Percentiles rank a stretch among this genome's conserved stretches.
Conservation (phyloP, 768 basidiomycete genomes). For the Strobilomyces echinocephalus region DNA sequence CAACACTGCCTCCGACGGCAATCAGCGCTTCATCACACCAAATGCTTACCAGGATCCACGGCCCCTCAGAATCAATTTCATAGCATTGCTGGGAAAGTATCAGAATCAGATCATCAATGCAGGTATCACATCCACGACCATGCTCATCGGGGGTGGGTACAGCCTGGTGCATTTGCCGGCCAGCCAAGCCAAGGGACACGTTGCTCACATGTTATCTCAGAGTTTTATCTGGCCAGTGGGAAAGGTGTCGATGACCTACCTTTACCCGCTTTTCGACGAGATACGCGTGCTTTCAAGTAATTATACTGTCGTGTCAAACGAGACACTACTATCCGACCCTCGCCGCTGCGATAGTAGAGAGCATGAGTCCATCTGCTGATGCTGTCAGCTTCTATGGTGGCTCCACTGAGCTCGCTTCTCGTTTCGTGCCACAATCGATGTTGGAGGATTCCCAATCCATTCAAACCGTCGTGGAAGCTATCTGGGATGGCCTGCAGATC, state of each 20-base stretch:
- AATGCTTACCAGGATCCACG: conserved; percentile 10
- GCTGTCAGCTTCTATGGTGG: conserved; percentile 7
- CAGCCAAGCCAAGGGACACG: too few relatives aligned
- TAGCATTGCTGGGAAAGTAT: conserved; percentile 18
- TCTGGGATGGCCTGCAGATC: conserved; percentile 15
- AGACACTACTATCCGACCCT: conserved; percentile 14
- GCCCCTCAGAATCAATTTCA: conserved; percentile 9
- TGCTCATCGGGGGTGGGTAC: background rate
- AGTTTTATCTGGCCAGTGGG: conserved; percentile 7
- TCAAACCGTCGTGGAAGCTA: conserved; percentile 12
- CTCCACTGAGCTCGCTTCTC: conserved; percentile 7
- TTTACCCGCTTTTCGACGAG: conserved; percentile 16
- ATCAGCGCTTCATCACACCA: conserved; percentile 11
- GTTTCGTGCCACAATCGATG: conserved; percentile 14
- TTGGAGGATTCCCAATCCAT: conserved; percentile 2
- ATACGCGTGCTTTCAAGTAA: conserved; percentile 7
- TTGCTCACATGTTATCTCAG: background rate
- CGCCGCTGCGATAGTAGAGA: conserved; percentile 1
- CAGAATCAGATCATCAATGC: conserved; percentile 9
- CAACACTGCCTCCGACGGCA: conserved; percentile 3
- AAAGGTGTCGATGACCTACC: conserved; percentile 1
- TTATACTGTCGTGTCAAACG: conserved; percentile 12
- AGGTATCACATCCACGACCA: conserved; percentile 4
- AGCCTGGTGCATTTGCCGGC: conserved; percentile 1
- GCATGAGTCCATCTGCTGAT: conserved; percentile 8